phyloP scores from a whole-genome alignment of 495 filamentous ascomycete genomes.

The Trichoderma parareesei region DNA sequence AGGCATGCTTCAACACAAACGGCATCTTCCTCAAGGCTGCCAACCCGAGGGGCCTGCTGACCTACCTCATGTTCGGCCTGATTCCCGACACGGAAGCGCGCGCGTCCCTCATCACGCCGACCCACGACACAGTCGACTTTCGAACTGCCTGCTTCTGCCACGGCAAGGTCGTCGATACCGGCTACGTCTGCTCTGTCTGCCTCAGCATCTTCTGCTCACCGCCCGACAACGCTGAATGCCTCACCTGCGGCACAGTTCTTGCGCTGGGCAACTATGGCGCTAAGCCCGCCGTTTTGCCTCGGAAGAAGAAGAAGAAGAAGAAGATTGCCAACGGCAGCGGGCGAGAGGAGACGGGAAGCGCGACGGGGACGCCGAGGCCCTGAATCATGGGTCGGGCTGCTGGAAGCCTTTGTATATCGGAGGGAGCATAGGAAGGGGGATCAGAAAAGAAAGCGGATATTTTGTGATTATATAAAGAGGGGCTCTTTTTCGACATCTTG shows the following conservation, averaged over 20 bases:
- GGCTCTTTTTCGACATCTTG: not conserved
- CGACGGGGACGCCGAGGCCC: slow-evolving; percentile 27
- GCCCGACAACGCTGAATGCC: slow-evolving; percentile 54
- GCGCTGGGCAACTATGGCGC: slow-evolving; percentile 65
- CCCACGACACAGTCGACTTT: slow-evolving; percentile 86
- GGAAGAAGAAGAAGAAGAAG: slow-evolving; percentile 64
- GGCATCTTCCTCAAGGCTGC: slow-evolving; percentile 77
- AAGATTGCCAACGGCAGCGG: slow-evolving; percentile 36
- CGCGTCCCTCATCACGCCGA: slow-evolving; percentile 60
- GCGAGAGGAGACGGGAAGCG: slow-evolving; percentile 35
- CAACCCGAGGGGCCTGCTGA: slow-evolving; percentile 57
- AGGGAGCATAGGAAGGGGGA: not conserved
- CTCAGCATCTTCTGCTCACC: slow-evolving; percentile 60
- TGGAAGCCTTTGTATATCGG: not conserved
- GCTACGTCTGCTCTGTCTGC: slow-evolving; percentile 93
- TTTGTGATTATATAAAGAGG: not conserved
- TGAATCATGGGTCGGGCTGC: not conserved
- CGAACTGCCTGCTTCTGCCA: slow-evolving; percentile 97
- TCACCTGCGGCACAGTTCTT: slow-evolving; percentile 85
- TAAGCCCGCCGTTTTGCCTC: slow-evolving; percentile 65
- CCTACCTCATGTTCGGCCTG: slow-evolving; percentile 95
- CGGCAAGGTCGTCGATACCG: slow-evolving; percentile 79
- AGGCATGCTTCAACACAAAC: slow-evolving; percentile 81
- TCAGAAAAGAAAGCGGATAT: not conserved
- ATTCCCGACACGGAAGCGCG: slow-evolving; percentile 60